Base-by-base conservation (phyloP, 306 rosid genomes). In the Castanea sativa region DNA sequence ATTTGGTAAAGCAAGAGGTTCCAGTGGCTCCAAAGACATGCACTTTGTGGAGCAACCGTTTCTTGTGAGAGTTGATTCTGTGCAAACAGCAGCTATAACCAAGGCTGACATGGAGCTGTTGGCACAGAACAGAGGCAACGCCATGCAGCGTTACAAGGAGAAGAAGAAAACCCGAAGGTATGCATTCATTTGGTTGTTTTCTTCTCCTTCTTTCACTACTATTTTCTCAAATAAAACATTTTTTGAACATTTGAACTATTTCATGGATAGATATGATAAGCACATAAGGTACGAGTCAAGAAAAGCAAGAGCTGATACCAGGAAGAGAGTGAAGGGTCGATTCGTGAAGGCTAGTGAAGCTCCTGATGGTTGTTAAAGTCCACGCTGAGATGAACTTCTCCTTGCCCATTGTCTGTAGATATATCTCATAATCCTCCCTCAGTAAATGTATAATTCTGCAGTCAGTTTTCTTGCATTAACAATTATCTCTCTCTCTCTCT, bases 101-200 rank as follows among this genome's bases (percentile, higher is more conserved):
- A 84, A 87, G 81, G 83, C 80, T 10, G 84, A 83, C 67, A 70
- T 70, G 69, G 91, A 90, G 83, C 74, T 85, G 23, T 74, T 87
- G 78, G 90, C 91, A 6, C 86, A 87, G 73, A 91, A 89, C 77
- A 72, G 96, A 81, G 93, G 91, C 73, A 82, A 86, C 6, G 96
- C 96, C 18, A 91, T 91, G 96, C 90, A 85, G 53, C 93, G 96
- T 64, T 91, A 91, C 85, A 89, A 84, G 83, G 96, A 91, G 88
- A 91, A 91, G 71, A 89, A 85, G 88, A 91, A 89, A 83, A 87
- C 45, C 57, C 85, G 96, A 79, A 91, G 96, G 96, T 87, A 23
- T 33, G 70, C 57, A 14, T 64, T 19, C 35, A 49, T 27, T 5
- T 33, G 27, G 3, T 55, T 15, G 20, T 20, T 55, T 57, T 19